Base-by-base conservation (phyloP, 2,329 filamentous ascomycete genomes). In the Rosellinia necatrix region DNA sequence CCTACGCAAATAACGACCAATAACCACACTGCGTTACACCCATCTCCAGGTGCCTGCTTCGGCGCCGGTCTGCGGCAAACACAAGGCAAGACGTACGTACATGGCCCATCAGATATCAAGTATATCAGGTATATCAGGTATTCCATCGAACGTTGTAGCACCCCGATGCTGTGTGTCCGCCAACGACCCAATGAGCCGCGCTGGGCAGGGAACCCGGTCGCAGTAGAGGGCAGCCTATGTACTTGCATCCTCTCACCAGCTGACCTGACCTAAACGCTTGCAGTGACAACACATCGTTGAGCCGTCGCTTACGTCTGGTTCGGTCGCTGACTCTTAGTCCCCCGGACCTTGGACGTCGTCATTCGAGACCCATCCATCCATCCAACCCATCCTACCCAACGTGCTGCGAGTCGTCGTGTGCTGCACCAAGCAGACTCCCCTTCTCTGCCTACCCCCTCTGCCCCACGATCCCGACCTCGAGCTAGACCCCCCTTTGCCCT, bases 201-300 rank as follows among this genome's bases (percentile, higher is more conserved):
- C 22, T 22, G 29, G 35, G 41, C 59, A 56, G 48, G 55, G 55
- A 59, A 58, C 19, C 46, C 22, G 29, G 40, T 49, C 32, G 41
- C 42, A 53, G 40, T 47, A 55, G 17, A 40, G 7, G 49, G 44
- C 53, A 48, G 15, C 24, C n/a, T 10, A 19, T 29, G 13, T 41
- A 13, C 7, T 47, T 55, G 46, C 58, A 42, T 41, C 17, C 7
- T 47, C 58, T 49, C 58, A 42, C 58, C 60, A 61, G 60, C 60
- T 63, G 59, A 64, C 59, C 55, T 58, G 64, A 61, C 49, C 53
- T n/a, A n/a, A n/a, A 44, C 47, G n/a, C 53, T 55, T 62, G 61
- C 62, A 66, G 63, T 64, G 64, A 66, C 66, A 69, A 65, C 66
- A 51, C 66, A 69, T 68, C 64, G 57, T 62, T 58, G 43, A 51